These are phyloP conservation scores for Paecilomyces variotii DNA, from an alignment of 2,329 filamentous ascomycete species.

Conservation along the genomic window DNA sequence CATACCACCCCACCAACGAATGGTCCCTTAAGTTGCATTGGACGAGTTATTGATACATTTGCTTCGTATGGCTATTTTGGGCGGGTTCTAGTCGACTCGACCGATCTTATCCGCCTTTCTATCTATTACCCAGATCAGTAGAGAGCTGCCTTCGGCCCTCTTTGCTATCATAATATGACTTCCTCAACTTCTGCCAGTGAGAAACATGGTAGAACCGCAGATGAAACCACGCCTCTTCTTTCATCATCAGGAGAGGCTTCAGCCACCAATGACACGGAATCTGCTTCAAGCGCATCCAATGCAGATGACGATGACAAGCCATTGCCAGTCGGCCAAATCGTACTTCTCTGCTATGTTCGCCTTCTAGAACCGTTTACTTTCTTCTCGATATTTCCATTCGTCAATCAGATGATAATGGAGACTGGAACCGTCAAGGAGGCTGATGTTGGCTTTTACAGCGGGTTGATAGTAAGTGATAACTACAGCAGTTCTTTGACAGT, in stretches of 20 bases:
- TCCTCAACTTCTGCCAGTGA: background rate
- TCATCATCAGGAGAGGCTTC: background rate
- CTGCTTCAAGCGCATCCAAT: background rate
- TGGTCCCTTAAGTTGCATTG: background rate
- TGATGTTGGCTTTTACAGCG: constrained; percentile 74
- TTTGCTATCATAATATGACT: background rate
- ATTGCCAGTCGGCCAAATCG: constrained; percentile 57
- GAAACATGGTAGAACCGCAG: background rate
- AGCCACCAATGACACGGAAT: background rate
- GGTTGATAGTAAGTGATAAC: constrained; percentile 56
- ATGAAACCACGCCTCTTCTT: background rate
- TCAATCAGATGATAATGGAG: constrained; percentile 66
- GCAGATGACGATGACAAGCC: constrained; percentile 37
- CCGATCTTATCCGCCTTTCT: too few relatives aligned
- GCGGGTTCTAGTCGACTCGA: background rate
- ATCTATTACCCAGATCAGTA: too few relatives aligned
- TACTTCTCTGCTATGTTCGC: constrained; percentile 65
- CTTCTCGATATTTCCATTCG: constrained; percentile 74
- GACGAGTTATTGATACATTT: background rate
- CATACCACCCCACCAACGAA: background rate
- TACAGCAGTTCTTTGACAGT: background rate
- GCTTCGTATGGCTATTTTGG: background rate
- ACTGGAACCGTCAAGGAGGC: constrained; percentile 53
- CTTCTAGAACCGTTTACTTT: constrained; percentile 72
- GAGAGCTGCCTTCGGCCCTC: background rate